These are phyloP conservation scores for Cenchrus purpureus DNA, from an alignment of 176 grass and related monocot species.

Conservation along the genomic window DNA sequence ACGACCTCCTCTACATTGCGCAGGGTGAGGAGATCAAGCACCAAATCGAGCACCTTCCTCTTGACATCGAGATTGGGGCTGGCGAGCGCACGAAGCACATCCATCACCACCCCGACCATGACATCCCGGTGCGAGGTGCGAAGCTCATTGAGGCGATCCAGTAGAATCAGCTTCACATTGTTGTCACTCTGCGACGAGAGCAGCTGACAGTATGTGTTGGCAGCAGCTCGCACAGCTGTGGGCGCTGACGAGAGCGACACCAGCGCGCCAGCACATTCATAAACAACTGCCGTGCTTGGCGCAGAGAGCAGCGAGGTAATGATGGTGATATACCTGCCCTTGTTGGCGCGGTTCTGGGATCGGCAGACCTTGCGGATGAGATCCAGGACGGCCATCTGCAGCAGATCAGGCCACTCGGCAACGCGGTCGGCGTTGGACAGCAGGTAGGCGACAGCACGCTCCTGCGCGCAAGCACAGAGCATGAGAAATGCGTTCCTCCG, in stretches of 20 bases:
- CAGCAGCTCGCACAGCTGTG: slow-evolving; percentile 64
- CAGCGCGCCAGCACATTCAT: slow-evolving; percentile 63
- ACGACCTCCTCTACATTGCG: slow-evolving; percentile 81
- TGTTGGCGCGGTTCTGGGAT: slow-evolving; percentile 58
- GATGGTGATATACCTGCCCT: slow-evolving; percentile 82
- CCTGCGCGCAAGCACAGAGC: slow-evolving; percentile 69
- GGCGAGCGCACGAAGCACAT: slow-evolving; percentile 60
- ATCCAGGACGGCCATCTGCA: slow-evolving; percentile 78
- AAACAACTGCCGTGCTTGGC: slow-evolving; percentile 55
- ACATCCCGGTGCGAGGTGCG: slow-evolving; percentile 55
- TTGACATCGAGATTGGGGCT: slow-evolving; percentile 66
- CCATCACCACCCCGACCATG: slow-evolving; percentile 81
- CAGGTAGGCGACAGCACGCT: slow-evolving; percentile 61
- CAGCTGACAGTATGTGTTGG: slow-evolving; percentile 72
- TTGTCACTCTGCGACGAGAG: slow-evolving; percentile 78
- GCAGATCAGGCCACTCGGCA: slow-evolving; percentile 71
- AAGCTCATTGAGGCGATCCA: slow-evolving; percentile 67
- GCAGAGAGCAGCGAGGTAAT: slow-evolving; percentile 58
- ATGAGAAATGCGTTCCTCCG: slow-evolving; percentile 79
- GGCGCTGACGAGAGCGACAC: slow-evolving; percentile 74
- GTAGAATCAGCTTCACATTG: slow-evolving; percentile 74
- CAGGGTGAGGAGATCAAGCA: slow-evolving; percentile 66
- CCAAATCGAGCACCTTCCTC: slow-evolving; percentile 78
- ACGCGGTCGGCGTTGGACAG: slow-evolving; percentile 65
- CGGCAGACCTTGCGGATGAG: slow-evolving; percentile 81